Conservation (phyloP, 345 rosid species). For the Eutrema japonicum region DNA sequence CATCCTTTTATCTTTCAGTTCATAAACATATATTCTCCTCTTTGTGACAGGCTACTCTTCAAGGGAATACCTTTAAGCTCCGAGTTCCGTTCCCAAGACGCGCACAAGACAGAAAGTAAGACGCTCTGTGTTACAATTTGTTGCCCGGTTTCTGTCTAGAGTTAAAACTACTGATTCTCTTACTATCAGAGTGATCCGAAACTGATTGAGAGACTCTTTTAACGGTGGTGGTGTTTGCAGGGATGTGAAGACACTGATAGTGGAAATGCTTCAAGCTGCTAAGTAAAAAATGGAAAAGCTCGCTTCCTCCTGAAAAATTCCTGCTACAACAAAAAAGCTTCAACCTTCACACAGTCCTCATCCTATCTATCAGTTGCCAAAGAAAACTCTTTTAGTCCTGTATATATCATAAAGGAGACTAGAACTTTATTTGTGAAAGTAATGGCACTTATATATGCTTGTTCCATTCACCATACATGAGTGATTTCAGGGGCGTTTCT, state of each 20-base stretch:
- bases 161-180: not conserved
- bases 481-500: not conserved
- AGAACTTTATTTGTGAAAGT: conserved; percentile 1
- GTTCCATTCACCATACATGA: not conserved
- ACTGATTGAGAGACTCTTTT: conserved; percentile 7
- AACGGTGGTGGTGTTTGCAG: conserved; percentile 48
- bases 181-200: not conserved
- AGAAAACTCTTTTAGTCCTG: conserved; percentile 1
- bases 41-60: conserved; percentile 60
- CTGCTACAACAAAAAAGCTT: not conserved
- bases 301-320: not conserved
- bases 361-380: not conserved
- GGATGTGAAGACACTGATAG: conserved; percentile 86
- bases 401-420: conserved; percentile 30
- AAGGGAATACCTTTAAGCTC: conserved; percentile 74
- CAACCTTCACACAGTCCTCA: not conserved
- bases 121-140: not conserved
- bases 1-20: not conserved
- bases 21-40: not conserved
- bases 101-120: conserved; percentile 85
- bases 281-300: conserved; percentile 23
- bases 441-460: not conserved
- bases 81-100: conserved; percentile 84
- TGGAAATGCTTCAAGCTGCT: conserved; percentile 93
- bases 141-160: not conserved